A percentile compares a stretch with the other conserved stretches of the same genome.
These are phyloP conservation scores for Annona squamosa DNA, from an alignment of 164 flowering plant species.

Conservation along the genomic window DNA sequence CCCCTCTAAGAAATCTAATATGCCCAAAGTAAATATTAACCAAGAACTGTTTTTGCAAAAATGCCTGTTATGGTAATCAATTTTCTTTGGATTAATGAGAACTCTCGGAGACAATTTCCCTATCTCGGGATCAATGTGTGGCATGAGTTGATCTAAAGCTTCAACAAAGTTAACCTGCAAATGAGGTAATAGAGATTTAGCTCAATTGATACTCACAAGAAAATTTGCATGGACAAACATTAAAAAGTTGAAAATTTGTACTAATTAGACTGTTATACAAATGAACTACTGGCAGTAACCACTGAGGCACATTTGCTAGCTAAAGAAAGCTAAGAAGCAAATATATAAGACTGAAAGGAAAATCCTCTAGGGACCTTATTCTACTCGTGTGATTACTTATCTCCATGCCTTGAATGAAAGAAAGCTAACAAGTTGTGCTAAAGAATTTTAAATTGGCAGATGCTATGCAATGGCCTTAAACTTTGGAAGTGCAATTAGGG, in stretches of 20 bases:
- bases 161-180: slow-evolving; percentile 90
- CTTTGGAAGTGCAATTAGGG: neutral
- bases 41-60: slow-evolving; percentile 79
- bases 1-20: neutral
- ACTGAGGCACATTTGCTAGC: neutral
- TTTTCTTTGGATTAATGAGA: slow-evolving; percentile 86
- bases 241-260: no score
- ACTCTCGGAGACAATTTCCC: slow-evolving; percentile 92
- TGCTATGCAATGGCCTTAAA: neutral
- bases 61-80: slow-evolving; percentile 94
- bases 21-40: neutral
- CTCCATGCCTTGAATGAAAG: neutral
- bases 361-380: neutral
- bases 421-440: no score
- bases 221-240: neutral
- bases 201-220: neutral
- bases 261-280: no score
- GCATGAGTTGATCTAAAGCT: slow-evolving; percentile 98
- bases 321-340: neutral
- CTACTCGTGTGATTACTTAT: neutral
- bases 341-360: neutral
- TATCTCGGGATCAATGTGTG: slow-evolving; percentile 99
- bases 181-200: neutral
- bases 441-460: no score
- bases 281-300: neutral